Evolutionary conservation across 176 grass and related monocot genomes (phyloP), one percentile per base, ranked within the genome.

Genomic region (Avena atlantica): DNA sequence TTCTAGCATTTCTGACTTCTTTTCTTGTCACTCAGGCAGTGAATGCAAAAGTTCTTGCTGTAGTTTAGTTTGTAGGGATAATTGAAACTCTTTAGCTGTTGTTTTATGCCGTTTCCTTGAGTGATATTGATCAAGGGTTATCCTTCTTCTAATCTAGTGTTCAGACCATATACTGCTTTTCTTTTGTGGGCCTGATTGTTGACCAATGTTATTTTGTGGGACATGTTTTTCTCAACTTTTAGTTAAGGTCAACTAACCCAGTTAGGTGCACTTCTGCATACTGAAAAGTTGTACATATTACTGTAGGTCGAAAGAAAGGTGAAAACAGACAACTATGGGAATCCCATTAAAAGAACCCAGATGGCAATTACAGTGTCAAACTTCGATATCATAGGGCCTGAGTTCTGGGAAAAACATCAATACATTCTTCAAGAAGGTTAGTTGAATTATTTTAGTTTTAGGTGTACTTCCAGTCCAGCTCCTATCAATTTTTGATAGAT

Each of bases 371-470:
- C 73, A 83, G 74, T 65, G 57, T 75, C 74, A 31, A 69, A 87
- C 79, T 14, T 79, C 9, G 89, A 90, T 79, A 90, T 87, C 80
- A 90, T 90, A 87, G 84, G 89, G 50, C 47, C 74, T 55, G 79
- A 83, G 27, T 92, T 95, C 83, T 92, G 88, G 88, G 52, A 29
- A 67, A 63, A 88, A 12, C 88, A 92, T 60, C 88, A 75, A 20
- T 81, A 91, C 64, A 92, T 95, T 75, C 90, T 95, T 29, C 57
- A 9, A 85, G 93, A 95, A 87, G 83, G 89, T 84, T 85, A 60
- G 65, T 80, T 69, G 63, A 59, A 87, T 71, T 71, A 68, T 84
- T 84, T 17, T 47, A 36, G 45, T 86, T 78, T 68, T 67, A 70
- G 2, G 36, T 85, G 64, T 84, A 55, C 47, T 81, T 84, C 56